Base-by-base conservation (phyloP, 257 asterid genomes). In the Capsicum rhomboideum region DNA sequence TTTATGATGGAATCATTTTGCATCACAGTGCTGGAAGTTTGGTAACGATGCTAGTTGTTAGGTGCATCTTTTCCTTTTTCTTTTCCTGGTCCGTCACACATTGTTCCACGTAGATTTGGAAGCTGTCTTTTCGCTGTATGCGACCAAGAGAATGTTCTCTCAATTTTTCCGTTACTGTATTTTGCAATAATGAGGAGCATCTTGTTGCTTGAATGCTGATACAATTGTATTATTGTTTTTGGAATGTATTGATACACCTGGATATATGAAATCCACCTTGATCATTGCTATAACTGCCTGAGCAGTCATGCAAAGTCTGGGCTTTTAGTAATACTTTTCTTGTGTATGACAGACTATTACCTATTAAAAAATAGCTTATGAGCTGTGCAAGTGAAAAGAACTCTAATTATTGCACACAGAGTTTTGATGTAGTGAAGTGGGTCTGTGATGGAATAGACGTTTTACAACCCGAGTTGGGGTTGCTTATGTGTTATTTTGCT, bases 51-150 rank as follows among this genome's bases (percentile, higher is more conserved):
- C 80, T 82, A 64, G 84, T 26, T 8, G 77, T 34, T 44, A 42
- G 74, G 37, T 37, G 77, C 64, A 17, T 56, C 18, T 28, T 12
- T 26, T 23, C 13, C 37, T 23, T 34, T 13, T 12, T 7, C 34
- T 37, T 34, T 12, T 11, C 26, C 37, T 14, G 79, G 58, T 34
- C 49, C 29, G 7, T 74, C 55, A n/a, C 29, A 53, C 71, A 18
- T 28, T 59, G 44, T 37, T 85, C 46, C 29, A 37, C 44, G 83
- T 85, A 49, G 69, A 82, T 85, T 50, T 82, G 77, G 83, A 83
- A 56, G 50, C 17, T 49, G 20, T 17, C 34, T 54, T 68, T 84
- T 78, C 85, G 61, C 37, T 40, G 83, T 63, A 82, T 82, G 80
- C 42, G 46, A 58, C 46, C 61, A 74, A 61, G 83, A 63, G 52